Evolutionary conservation across 345 rosid genomes (phyloP).

Genomic region (Arabidopsis thaliana): DNA sequence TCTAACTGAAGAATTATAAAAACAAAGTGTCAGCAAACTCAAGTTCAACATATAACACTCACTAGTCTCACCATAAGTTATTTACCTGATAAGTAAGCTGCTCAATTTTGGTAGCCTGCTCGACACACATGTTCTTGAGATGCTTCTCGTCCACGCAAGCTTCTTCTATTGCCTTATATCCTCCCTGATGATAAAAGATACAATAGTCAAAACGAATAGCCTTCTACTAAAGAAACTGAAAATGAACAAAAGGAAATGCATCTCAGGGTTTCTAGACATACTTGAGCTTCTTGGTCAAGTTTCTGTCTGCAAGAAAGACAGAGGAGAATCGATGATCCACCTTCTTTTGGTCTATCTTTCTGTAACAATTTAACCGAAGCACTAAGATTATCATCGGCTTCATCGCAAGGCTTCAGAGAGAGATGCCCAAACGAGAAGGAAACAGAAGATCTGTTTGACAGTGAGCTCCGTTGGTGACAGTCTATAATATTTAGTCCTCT

Average conservation of each 20-base stretch:
- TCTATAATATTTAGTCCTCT: constrained; percentile 90
- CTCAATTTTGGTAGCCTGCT: constrained; percentile 82
- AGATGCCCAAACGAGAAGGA: constrained; percentile 86
- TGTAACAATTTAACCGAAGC: constrained; percentile 52
- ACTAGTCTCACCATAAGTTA: constrained; percentile 21
- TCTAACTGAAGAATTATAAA: constrained; percentile 44
- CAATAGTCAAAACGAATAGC: constrained; percentile 8
- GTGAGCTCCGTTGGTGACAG: constrained; percentile 61
- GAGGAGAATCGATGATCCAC: constrained; percentile 49
- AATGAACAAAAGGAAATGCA: neutral
- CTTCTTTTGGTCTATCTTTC: constrained; percentile 45
- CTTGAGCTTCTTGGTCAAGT: constrained; percentile 50
- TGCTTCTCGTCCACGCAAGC: constrained; percentile 44
- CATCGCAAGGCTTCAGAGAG: constrained; percentile 70
- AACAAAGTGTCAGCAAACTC: constrained; percentile 23
- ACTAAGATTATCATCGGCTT: constrained; percentile 57
- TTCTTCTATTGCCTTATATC: constrained; percentile 55
- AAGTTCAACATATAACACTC: neutral
- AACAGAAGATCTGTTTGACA: constrained; percentile 66
- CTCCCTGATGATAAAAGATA: constrained; percentile 38
- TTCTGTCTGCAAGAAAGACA: constrained; percentile 77
- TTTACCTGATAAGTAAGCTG: constrained; percentile 60
- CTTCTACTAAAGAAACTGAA: neutral
- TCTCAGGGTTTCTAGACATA: constrained; percentile 28
- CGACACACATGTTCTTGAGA: constrained; percentile 64